Evolutionary conservation across 73 alveolate genomes (phyloP).

Genomic region (Blepharisma stoltei): DNA sequence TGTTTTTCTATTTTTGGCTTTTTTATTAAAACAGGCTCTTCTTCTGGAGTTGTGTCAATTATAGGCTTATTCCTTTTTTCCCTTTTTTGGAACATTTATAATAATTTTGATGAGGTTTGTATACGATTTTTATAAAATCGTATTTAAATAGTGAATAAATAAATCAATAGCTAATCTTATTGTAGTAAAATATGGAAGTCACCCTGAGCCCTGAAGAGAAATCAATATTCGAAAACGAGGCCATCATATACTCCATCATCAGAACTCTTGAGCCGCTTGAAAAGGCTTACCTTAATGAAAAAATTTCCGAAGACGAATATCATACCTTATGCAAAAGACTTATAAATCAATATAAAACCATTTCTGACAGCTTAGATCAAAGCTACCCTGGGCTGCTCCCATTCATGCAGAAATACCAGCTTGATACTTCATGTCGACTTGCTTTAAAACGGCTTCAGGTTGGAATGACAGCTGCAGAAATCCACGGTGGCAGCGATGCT

Average conservation of each 20-base stretch:
- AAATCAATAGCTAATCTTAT: too few species aligned
- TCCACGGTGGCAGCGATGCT: background rate
- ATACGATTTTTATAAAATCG: too few species aligned
- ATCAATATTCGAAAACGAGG: conserved; percentile 17
- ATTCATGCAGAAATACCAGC: conserved; percentile 17
- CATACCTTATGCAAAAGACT: conserved; percentile 13
- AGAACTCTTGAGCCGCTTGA: conserved; percentile 23
- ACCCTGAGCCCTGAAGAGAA: conserved; percentile 8
- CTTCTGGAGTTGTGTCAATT: too few species aligned
- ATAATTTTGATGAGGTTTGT: too few species aligned
- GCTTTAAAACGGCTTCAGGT: conserved; percentile 5
- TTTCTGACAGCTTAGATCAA: background rate
- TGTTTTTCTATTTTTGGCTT: too few species aligned
- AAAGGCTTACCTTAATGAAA: conserved; percentile 12
- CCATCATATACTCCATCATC: conserved; percentile 21
- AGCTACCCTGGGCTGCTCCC: background rate
- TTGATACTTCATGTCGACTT: background rate
- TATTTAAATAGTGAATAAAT: too few species aligned
- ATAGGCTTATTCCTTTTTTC: too few species aligned
- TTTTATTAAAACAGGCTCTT: too few species aligned
- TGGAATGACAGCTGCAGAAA: conserved; percentile 19
- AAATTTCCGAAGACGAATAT: conserved; percentile 22
- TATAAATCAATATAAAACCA: conserved; percentile 1
- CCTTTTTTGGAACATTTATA: too few species aligned
- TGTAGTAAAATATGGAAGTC: background rate